Evolutionary conservation across 202 grass and related monocot species (phyloP).

Genomic region (Digitaria exilis): DNA sequence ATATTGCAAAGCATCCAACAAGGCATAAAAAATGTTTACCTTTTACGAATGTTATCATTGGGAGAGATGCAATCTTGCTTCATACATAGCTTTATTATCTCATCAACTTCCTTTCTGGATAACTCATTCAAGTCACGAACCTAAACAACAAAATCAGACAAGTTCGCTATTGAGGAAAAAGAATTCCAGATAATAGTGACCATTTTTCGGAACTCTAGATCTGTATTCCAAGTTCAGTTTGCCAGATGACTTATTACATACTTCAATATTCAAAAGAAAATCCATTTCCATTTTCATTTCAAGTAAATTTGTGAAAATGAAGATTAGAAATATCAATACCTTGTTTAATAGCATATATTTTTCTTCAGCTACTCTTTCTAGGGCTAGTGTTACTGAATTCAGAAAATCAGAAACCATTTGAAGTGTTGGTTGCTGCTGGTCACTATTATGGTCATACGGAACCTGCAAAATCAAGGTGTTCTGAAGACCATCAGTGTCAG

Average conservation of each 20-base stretch:
- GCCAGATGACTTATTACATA: neutral
- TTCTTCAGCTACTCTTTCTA: slow-evolving; percentile 88
- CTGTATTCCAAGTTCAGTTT: neutral
- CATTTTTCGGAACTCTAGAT: slow-evolving; percentile 27
- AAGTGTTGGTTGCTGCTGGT: slow-evolving; percentile 71
- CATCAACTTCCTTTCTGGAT: slow-evolving; percentile 93
- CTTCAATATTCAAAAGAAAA: slow-evolving; percentile 28
- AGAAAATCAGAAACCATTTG: slow-evolving; percentile 79
- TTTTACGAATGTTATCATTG: slow-evolving; percentile 81
- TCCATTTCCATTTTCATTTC: too few relatives aligned
- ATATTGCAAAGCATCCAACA: neutral
- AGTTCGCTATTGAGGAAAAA: slow-evolving; percentile 30
- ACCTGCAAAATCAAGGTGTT: slow-evolving; percentile 42
- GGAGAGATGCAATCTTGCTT: slow-evolving; percentile 80
- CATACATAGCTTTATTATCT: slow-evolving; percentile 85
- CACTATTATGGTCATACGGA: slow-evolving; percentile 46
- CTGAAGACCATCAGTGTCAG: neutral
- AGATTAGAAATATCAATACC: slow-evolving; percentile 47
- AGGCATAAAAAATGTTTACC: slow-evolving; percentile 36
- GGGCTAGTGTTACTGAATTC: slow-evolving; percentile 58
- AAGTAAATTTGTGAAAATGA: neutral
- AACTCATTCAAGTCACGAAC: slow-evolving; percentile 91
- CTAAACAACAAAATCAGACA: slow-evolving; percentile 51
- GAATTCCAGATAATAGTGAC: neutral
- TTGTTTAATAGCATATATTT: slow-evolving; percentile 93